These are phyloP conservation scores for Hypoxylon fuscum DNA, from an alignment of 495 filamentous ascomycete species.

Conservation along the genomic window DNA sequence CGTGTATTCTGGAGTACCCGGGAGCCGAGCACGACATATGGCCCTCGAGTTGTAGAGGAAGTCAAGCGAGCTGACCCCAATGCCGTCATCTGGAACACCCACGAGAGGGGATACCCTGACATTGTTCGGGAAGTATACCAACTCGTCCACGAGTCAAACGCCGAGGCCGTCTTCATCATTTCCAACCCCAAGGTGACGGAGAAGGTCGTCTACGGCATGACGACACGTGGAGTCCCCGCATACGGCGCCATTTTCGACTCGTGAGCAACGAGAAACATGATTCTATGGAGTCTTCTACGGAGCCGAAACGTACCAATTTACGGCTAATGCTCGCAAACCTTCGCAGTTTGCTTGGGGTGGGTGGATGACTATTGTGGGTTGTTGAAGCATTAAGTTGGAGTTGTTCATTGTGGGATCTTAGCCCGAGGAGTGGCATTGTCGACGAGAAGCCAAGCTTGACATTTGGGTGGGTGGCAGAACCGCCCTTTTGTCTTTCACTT, in stretches of 20 bases:
- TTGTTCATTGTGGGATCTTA: slow-evolving; percentile 32
- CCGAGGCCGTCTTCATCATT: slow-evolving; percentile 79
- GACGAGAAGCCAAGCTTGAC: slow-evolving; percentile 21
- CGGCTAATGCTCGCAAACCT: slow-evolving; percentile 18
- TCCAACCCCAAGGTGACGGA: slow-evolving; percentile 76
- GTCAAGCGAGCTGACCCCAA: slow-evolving; percentile 56
- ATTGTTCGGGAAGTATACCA: slow-evolving; percentile 65
- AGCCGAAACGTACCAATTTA: not conserved
- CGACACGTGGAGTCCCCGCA: slow-evolving; percentile 72
- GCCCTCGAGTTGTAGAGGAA: slow-evolving; percentile 52
- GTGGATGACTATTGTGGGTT: not conserved
- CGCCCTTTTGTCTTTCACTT: slow-evolving; percentile 32
- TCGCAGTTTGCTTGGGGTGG: not conserved
- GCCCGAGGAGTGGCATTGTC: slow-evolving; percentile 34
- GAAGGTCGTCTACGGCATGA: slow-evolving; percentile 78
- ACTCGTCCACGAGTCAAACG: slow-evolving; percentile 42
- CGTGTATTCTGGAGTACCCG: slow-evolving; percentile 62
- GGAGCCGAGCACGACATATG: slow-evolving; percentile 56
- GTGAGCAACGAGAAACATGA: slow-evolving; percentile 41
- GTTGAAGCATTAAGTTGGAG: slow-evolving; percentile 13
- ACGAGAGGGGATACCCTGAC: slow-evolving; percentile 55
- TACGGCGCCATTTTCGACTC: slow-evolving; percentile 88
- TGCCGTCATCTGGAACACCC: slow-evolving; percentile 62
- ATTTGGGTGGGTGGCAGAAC: slow-evolving; percentile 21
- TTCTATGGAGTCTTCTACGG: too few relatives aligned